phyloP scores from a whole-genome alignment of 2,329 filamentous ascomycete genomes.

The Pyricularia sp. region DNA sequence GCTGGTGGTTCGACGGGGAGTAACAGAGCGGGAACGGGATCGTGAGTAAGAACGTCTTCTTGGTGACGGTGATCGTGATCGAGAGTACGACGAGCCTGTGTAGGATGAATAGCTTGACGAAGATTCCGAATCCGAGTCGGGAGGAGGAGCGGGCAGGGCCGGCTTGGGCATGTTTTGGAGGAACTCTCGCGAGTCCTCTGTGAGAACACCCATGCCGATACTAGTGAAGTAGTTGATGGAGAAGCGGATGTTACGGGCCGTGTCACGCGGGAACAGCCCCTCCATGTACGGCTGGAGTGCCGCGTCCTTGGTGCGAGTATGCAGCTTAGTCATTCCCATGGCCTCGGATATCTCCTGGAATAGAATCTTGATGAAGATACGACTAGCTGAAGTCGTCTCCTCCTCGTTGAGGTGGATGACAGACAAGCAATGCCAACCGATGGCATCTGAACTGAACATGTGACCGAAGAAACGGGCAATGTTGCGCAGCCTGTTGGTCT shows the following conservation, averaged over 20 bases:
- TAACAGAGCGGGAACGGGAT: conserved; percentile 23
- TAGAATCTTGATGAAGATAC: conserved; percentile 97
- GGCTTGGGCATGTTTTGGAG: conserved; percentile 87
- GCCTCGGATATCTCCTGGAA: conserved; percentile 88
- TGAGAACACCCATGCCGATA: conserved; percentile 90
- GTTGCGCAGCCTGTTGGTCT: conserved; percentile 90
- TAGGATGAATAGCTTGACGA: conserved; percentile 75
- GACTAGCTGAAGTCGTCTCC: conserved; percentile 89
- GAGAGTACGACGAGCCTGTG: conserved; percentile 50
- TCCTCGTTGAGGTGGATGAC: conserved; percentile 89
- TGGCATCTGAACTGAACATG: conserved; percentile 75
- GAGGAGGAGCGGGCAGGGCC: conserved; percentile 55
- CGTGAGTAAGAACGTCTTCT: conserved; percentile 24
- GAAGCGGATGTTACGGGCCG: conserved; percentile 84
- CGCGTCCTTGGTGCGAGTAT: conserved; percentile 68
- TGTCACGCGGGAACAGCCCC: conserved; percentile 84
- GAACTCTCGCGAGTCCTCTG: conserved; percentile 88
- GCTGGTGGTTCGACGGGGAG: conserved; percentile 8
- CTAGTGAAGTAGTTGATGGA: conserved; percentile 99
- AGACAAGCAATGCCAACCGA: conserved; percentile 85
- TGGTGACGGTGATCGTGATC: conserved; percentile 24
- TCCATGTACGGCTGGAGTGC: conserved; percentile 67
- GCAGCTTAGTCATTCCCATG: conserved; percentile 72
- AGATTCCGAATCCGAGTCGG: conserved; percentile 30
- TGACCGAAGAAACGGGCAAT: conserved; percentile 94